Percentiles rank a stretch among this genome's conserved stretches.
phyloP scores from a whole-genome alignment of 139 green algal genomes.

The Monoraphidium neglectum region DNA sequence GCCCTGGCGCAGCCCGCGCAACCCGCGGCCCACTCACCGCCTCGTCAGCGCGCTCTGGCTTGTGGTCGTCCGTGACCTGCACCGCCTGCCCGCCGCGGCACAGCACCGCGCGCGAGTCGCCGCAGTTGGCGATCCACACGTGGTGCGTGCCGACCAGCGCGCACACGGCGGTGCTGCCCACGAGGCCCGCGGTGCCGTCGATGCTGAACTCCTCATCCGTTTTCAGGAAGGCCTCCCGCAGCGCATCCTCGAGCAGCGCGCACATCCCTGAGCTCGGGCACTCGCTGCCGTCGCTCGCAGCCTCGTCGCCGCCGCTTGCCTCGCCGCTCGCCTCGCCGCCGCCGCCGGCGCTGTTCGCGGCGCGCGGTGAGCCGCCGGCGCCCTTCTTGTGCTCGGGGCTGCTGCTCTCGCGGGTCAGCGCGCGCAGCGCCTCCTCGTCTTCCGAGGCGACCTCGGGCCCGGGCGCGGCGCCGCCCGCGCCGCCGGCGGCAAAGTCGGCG shows the following conservation, averaged over 20 bases:
- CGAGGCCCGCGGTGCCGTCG: conserved; percentile 55
- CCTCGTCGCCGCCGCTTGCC: too few species aligned
- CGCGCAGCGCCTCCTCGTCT: too few species aligned
- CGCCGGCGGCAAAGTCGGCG: too few species aligned
- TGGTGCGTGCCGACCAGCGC: conserved; percentile 55
- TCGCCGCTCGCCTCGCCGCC: conserved; percentile 4
- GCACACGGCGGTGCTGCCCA: conserved; percentile 85
- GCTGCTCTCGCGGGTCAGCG: too few species aligned
- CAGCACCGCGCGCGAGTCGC: conserved; percentile 72
- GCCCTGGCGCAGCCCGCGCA: too few species aligned
- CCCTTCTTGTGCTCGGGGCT: too few species aligned
- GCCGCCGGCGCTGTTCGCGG: conserved; percentile 16
- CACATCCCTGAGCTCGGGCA: background rate
- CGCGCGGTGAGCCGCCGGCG: too few species aligned
- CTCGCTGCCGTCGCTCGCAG: conserved; percentile 7
- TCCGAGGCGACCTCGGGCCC: too few species aligned
- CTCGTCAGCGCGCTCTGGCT: conserved; percentile 76
- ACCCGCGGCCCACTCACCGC: conserved; percentile 34
- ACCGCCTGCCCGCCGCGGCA: conserved; percentile 52
- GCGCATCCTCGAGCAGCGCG: conserved; percentile 47
- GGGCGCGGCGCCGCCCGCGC: too few species aligned
- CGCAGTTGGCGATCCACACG: conserved; percentile 71
- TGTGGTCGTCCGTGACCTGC: conserved; percentile 71
- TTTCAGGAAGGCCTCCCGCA: conserved; percentile 54
- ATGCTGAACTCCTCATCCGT: conserved; percentile 64